Percentiles rank a stretch among this genome's conserved stretches.
These are phyloP conservation scores for Ceriops tagal DNA, from an alignment of 345 rosid species.

Conservation along the genomic window DNA sequence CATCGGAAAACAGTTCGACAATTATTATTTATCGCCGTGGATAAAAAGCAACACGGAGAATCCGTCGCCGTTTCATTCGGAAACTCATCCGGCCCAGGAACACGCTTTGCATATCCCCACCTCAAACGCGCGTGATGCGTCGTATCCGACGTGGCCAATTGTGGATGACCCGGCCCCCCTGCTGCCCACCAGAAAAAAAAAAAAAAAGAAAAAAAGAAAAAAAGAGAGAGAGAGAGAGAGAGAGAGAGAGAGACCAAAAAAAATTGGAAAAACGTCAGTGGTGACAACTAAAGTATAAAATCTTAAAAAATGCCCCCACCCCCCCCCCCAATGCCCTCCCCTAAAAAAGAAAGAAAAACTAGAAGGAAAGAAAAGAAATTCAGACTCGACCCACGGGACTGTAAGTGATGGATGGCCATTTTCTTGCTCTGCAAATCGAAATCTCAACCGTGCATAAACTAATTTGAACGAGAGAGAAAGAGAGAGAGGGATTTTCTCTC, in stretches of 20 bases:
- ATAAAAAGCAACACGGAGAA: neutral
- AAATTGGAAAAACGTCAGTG: neutral
- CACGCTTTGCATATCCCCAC: neutral
- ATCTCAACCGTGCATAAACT: neutral
- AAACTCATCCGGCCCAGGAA: constrained; percentile 3
- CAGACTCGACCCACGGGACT: neutral
- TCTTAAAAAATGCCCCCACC: too few relatives aligned
- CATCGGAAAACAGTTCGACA: too few relatives aligned
- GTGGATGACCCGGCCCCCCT: neutral
- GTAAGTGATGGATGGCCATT: neutral
- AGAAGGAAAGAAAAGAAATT: neutral
- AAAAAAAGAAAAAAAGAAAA: too few relatives aligned
- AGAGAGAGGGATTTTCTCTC: neutral
- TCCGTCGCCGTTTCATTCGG: constrained; percentile 7
- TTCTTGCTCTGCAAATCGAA: neutral
- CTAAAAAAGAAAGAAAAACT: too few relatives aligned
- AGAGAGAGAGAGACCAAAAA: too few relatives aligned
- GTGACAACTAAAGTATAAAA: too few relatives aligned
- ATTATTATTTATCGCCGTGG: neutral
- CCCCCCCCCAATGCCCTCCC: too few relatives aligned
- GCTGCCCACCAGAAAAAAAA: constrained; percentile 4
- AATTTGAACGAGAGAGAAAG: neutral
- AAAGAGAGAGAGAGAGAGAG: too few relatives aligned
- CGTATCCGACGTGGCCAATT: constrained; percentile 22
- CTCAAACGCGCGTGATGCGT: constrained; percentile 22